phyloP scores from a whole-genome alignment of 208 protist species.

The Crithidia mellificae region DNA sequence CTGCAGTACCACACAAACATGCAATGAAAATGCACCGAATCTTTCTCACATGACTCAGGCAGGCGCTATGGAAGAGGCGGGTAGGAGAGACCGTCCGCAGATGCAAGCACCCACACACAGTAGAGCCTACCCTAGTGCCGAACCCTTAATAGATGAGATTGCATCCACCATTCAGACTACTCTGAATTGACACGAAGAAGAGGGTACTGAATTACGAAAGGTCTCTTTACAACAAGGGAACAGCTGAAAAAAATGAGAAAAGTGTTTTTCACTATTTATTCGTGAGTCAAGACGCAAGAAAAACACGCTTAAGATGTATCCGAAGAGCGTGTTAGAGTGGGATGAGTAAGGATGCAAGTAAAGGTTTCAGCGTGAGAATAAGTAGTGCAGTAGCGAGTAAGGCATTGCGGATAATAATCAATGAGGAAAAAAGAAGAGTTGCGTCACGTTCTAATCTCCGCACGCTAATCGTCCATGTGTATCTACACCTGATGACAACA shows the following conservation, averaged over 20 bases:
- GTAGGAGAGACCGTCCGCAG: background rate
- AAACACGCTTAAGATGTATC: no score
- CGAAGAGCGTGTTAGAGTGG: no score
- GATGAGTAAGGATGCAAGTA: no score
- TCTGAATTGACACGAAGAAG: background rate
- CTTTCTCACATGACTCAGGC: conserved; percentile 12
- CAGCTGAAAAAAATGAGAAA: background rate
- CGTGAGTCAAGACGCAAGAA: no score
- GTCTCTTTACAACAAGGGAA: background rate
- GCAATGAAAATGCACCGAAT: background rate
- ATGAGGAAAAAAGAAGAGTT: no score
- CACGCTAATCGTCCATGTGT: no score
- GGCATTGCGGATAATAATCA: no score
- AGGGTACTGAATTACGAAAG: background rate
- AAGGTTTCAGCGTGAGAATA: no score
- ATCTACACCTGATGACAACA: no score
- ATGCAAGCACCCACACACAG: background rate
- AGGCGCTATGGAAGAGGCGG: conserved; percentile 7
- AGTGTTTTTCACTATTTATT: no score
- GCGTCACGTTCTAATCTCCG: no score
- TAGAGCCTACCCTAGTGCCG: conserved; percentile 6
- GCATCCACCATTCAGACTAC: background rate
- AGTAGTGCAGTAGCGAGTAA: no score
- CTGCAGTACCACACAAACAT: background rate
- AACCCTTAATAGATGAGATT: conserved; percentile 21